Conservation (phyloP, 768 basidiomycete species). For the Sutorius australiensis region DNA sequence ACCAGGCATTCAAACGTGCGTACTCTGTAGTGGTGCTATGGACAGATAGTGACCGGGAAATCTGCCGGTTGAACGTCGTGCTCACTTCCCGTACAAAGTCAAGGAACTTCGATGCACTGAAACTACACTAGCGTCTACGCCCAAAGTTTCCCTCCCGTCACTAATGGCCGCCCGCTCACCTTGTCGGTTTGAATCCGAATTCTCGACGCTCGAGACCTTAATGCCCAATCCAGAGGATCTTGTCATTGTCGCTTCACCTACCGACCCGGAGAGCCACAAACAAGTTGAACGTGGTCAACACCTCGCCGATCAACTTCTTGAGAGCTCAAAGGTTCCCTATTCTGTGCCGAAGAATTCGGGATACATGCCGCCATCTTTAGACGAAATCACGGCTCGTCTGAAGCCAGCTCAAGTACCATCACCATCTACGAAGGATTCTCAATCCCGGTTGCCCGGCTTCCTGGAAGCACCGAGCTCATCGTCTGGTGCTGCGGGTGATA, state of each 20-base stretch:
- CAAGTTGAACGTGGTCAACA: conserved; percentile 58
- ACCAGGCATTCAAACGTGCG: conserved; percentile 69
- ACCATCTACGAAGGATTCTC: conserved; percentile 20
- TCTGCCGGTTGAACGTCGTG: conserved; percentile 62
- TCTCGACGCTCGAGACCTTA: conserved; percentile 53
- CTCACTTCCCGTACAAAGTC: conserved; percentile 71
- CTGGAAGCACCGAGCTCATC: conserved; percentile 13
- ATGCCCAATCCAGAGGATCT: conserved; percentile 11
- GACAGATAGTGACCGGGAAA: not conserved
- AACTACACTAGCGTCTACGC: conserved; percentile 48
- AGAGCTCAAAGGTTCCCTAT: conserved; percentile 1
- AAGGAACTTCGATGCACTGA: conserved; percentile 62
- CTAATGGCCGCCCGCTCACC: conserved; percentile 71
- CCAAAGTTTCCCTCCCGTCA: conserved; percentile 67
- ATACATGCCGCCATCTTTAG: conserved; percentile 59
- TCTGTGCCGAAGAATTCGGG: conserved; percentile 7
- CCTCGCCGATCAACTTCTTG: conserved; percentile 24
- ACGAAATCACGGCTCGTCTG: conserved; percentile 69
- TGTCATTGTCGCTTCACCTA: not conserved
- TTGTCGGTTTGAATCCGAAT: conserved; percentile 60
- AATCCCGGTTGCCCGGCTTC: conserved; percentile 35
- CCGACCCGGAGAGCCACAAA: conserved; percentile 47
- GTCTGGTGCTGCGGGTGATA: conserved; percentile 18
- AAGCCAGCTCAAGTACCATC: conserved; percentile 19
- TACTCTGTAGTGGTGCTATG: conserved; percentile 11